phyloP scores from a whole-genome alignment of 1,139 yeast species.

The Kodamaea sp. region DNA sequence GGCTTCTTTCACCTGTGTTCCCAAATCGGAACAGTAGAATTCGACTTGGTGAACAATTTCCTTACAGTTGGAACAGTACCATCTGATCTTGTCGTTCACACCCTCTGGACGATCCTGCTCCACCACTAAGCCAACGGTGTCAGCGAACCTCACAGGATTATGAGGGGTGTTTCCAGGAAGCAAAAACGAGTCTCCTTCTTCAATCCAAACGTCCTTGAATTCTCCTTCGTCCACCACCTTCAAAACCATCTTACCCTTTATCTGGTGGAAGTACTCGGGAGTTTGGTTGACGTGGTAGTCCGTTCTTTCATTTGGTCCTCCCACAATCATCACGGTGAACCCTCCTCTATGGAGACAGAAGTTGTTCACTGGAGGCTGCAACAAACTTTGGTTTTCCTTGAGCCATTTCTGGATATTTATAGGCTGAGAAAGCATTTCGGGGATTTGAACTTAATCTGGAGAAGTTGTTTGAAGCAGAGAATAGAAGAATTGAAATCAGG shows the following conservation, averaged over 20 bases:
- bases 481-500: too few species aligned
- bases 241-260: constrained; percentile 82
- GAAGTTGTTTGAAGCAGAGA: neutral
- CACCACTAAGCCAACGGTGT: constrained; percentile 90
- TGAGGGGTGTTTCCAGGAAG: constrained; percentile 87
- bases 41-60: constrained; percentile 66
- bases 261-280: constrained; percentile 90
- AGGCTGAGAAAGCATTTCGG: constrained; percentile 61
- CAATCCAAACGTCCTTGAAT: constrained; percentile 72
- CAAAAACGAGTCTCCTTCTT: constrained; percentile 85
- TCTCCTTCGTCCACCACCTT: constrained; percentile 82
- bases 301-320: constrained; percentile 93
- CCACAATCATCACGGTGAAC: constrained; percentile 90
- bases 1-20: constrained; percentile 87
- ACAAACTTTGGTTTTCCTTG: constrained; percentile 66
- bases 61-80: constrained; percentile 80
- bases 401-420: constrained; percentile 82
- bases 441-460: neutral
- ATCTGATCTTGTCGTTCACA: constrained; percentile 67
- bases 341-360: constrained; percentile 90
- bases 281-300: constrained; percentile 94
- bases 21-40: constrained; percentile 79
- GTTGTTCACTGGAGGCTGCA: constrained; percentile 92
- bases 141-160: constrained; percentile 81
- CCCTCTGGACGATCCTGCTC: constrained; percentile 88